phyloP scores from a whole-genome alignment of 768 basidiomycete species.

The Suillus decipiens region DNA sequence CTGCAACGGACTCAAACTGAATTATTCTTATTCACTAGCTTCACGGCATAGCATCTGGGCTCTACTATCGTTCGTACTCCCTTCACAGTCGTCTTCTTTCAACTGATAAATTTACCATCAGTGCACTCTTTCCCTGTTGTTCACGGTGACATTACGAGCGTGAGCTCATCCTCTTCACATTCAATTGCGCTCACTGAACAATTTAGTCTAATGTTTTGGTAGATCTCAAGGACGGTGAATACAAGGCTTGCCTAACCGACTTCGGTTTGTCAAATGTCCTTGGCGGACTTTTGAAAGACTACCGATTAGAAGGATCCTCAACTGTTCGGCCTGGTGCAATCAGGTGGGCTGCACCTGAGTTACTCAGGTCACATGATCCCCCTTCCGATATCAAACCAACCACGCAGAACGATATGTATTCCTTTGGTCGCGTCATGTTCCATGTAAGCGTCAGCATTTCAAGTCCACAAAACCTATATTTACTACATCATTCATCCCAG shows the following conservation, averaged over 20 bases:
- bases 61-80: constrained; percentile 14
- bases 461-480: background rate
- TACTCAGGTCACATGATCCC: constrained; percentile 31
- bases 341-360: constrained; percentile 11
- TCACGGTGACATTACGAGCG: constrained; percentile 22
- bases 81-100: too few species aligned
- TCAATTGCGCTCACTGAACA: too few species aligned
- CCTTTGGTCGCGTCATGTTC: constrained; percentile 32
- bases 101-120: background rate
- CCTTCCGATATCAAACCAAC: constrained; percentile 7
- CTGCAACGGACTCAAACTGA: background rate
- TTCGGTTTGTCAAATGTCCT: constrained; percentile 47
- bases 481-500: background rate
- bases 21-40: constrained; percentile 12
- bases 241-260: constrained; percentile 42
- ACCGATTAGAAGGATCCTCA: constrained; percentile 22
- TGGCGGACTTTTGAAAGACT: constrained; percentile 29
- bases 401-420: constrained; percentile 42
- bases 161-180: constrained; percentile 6
- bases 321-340: constrained; percentile 24
- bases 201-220: constrained; percentile 23
- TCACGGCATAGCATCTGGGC: constrained; percentile 16
- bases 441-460: constrained; percentile 1
- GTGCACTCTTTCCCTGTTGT: constrained; percentile 20
- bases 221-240: constrained; percentile 9